Conservation (phyloP, 352 stramenopile genomes). For the Pelagophyceae sp. region DNA sequence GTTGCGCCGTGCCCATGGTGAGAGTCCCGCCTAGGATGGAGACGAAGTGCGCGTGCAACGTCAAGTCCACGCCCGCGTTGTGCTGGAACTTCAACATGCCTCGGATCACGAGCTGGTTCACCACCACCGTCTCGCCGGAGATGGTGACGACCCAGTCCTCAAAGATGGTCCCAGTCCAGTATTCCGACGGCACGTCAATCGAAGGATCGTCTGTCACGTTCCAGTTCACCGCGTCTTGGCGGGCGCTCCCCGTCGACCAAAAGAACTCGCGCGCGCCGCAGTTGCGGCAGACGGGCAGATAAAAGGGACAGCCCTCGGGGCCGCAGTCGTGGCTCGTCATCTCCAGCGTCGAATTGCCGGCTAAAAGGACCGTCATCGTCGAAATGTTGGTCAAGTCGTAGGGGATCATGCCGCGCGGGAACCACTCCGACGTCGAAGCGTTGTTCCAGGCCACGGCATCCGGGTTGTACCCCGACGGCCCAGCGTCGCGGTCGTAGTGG, state of each 20-base stretch:
- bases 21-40: slow-evolving; percentile 20
- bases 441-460: slow-evolving; percentile 15
- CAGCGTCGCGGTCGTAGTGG: slow-evolving; percentile 6
- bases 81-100: slow-evolving; percentile 19
- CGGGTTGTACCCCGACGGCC: not conserved
- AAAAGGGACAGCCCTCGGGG: slow-evolving; percentile 25
- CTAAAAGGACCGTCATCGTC: slow-evolving; percentile 17
- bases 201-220: slow-evolving; percentile 26
- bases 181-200: slow-evolving; percentile 18
- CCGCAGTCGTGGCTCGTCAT: slow-evolving; percentile 16
- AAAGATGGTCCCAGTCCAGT: slow-evolving; percentile 23
- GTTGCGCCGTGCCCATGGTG: slow-evolving; percentile 18
- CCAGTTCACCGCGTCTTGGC: slow-evolving; percentile 14
- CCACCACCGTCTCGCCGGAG: slow-evolving; percentile 14
- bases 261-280: slow-evolving; percentile 4
- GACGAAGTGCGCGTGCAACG: slow-evolving; percentile 21
- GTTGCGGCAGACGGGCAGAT: not conserved
- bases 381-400: slow-evolving; percentile 25
- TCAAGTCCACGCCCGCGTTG: slow-evolving; percentile 9
- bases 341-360: slow-evolving; percentile 24
- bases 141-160: slow-evolving; percentile 23
- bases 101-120: slow-evolving; percentile 22
- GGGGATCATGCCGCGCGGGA: not conserved
- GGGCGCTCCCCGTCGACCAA: not conserved
- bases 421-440: not conserved